phyloP scores from a whole-genome alignment of 2,329 filamentous ascomycete genomes.

The Trichoderma endophyticum region DNA sequence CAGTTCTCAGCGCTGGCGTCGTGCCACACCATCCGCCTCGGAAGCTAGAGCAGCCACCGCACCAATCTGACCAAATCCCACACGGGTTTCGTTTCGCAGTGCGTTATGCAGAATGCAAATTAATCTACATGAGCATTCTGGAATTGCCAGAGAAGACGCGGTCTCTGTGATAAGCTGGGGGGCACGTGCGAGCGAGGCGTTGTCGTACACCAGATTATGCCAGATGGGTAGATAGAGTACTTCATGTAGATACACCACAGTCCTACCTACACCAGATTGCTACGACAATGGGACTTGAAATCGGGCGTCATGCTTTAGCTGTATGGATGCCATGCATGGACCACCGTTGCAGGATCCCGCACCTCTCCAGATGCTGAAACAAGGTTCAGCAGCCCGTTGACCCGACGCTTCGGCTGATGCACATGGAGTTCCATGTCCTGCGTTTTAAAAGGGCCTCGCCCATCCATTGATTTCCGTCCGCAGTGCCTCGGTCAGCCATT shows the following conservation, averaged over 20 bases:
- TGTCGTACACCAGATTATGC: neutral
- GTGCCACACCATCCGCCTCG: constrained; percentile 9
- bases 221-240: neutral
- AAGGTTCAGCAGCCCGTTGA: constrained; percentile 11
- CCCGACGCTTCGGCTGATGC: constrained; percentile 17
- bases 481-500: neutral
- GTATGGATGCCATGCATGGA: neutral
- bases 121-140: neutral
- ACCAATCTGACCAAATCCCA: constrained; percentile 1
- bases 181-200: neutral
- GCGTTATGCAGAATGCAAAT: neutral
- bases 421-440: neutral
- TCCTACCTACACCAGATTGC: neutral
- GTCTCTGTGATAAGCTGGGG: neutral
- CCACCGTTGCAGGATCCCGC: constrained; percentile 8
- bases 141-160: neutral
- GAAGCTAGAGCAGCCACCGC: neutral
- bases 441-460: constrained; percentile 13
- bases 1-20: constrained; percentile 12
- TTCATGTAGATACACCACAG: neutral
- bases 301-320: neutral
- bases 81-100: neutral
- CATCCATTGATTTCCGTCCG: neutral
- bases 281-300: neutral
- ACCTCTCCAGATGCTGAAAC: constrained; percentile 19